phyloP scores from a whole-genome alignment of 306 rosid genomes.

The Quercus suber region DNA sequence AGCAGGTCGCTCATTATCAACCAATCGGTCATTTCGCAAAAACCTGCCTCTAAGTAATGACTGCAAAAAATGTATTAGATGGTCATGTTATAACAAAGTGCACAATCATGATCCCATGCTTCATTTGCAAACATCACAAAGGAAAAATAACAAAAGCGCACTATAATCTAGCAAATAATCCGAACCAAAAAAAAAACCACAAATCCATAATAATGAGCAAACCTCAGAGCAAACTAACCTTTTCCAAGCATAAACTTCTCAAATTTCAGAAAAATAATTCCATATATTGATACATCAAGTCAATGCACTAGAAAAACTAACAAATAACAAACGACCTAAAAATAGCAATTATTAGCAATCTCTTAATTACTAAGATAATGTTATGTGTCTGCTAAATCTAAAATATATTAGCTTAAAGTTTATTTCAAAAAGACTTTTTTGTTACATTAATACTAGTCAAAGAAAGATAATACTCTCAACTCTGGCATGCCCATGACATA shows the following conservation, averaged over 20 bases:
- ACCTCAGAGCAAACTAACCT: not conserved
- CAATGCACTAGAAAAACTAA: not conserved
- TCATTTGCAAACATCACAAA: not conserved
- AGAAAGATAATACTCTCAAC: not conserved
- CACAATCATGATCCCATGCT: not conserved
- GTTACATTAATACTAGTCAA: too few species aligned
- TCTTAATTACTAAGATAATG: not conserved
- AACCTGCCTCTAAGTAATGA: conserved; percentile 94
- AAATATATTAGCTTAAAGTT: too few species aligned
- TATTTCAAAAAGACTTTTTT: too few species aligned
- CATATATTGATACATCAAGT: not conserved
- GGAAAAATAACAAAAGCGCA: not conserved
- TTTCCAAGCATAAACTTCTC: not conserved
- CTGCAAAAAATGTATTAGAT: conserved; percentile 43
- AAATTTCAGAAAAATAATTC: not conserved
- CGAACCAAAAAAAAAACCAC: not conserved
- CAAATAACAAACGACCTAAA: not conserved
- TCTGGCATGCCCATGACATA: not conserved
- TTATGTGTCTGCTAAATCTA: not conserved
- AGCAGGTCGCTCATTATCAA: conserved; percentile 56
- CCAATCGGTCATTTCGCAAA: conserved; percentile 73
- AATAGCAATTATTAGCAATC: not conserved
- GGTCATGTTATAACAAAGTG: not conserved
- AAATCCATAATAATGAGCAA: not conserved
- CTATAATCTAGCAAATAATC: not conserved